These are phyloP conservation scores for Gloeopeniophorella convolvens DNA, from an alignment of 768 basidiomycete species.

Conservation along the genomic window DNA sequence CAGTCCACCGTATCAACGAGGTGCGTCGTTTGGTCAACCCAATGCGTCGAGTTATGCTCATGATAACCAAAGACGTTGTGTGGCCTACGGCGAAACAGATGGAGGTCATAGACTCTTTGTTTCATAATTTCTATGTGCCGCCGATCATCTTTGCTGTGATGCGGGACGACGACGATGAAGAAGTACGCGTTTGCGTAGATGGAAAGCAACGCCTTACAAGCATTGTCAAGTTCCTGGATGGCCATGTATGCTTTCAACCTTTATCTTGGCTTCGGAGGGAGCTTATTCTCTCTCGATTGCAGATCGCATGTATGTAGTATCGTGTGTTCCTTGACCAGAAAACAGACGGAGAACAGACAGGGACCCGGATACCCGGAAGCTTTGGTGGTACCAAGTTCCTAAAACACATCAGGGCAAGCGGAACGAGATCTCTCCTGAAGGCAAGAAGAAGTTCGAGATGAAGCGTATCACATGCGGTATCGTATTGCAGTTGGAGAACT, in stretches of 20 bases:
- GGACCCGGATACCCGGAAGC: conserved; percentile 50
- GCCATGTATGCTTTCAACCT: conserved; percentile 23
- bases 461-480: conserved; percentile 66
- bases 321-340: too few relatives aligned
- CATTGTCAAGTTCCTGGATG: conserved; percentile 42
- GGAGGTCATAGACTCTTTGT: conserved; percentile 44
- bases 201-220: conserved; percentile 49
- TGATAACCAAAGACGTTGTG: conserved; percentile 50
- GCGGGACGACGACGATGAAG: conserved; percentile 34
- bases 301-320: conserved; percentile 49
- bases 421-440: conserved; percentile 45
- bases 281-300: conserved; percentile 4
- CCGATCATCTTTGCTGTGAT: conserved; percentile 43
- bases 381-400: conserved; percentile 55
- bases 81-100: conserved; percentile 68
- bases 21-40: conserved; percentile 32
- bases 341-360: conserved; percentile 41
- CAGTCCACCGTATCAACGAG: conserved; percentile 67
- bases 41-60: background rate
- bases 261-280: background rate
- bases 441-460: conserved; percentile 43
- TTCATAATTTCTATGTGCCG: conserved; percentile 48
- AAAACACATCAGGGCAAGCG: conserved; percentile 38
- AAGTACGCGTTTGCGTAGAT: conserved; percentile 42
- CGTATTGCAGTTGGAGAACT: background rate